Percentiles rank a stretch among this genome's conserved stretches.
Evolutionary conservation across 805 yeast genomes (phyloP).

Genomic region (Starmerella khaoyaiensis): DNA sequence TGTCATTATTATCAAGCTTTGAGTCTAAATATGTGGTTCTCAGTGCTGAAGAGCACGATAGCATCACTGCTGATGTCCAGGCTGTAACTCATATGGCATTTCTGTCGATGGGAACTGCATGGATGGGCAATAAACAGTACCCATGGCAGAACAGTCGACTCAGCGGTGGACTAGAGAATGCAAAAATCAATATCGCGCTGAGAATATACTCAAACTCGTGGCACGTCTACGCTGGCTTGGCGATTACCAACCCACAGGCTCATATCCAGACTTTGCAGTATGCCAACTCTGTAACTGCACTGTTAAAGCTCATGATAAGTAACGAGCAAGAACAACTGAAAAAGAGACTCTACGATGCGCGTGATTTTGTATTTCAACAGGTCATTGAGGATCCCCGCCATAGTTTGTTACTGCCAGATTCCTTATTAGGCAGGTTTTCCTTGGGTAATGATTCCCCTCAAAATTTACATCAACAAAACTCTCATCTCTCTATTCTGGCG

Average conservation of each 20-base stretch:
- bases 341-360: slow-evolving; percentile 51
- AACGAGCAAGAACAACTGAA: slow-evolving; percentile 46
- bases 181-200: slow-evolving; percentile 83
- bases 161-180: slow-evolving; percentile 92
- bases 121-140: slow-evolving; percentile 70
- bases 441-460: slow-evolving; percentile 50
- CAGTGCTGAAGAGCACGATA: slow-evolving; percentile 81
- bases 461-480: slow-evolving; percentile 49
- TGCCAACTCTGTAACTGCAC: slow-evolving; percentile 67
- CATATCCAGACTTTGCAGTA: slow-evolving; percentile 85
- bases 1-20: slow-evolving; percentile 53
- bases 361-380: slow-evolving; percentile 62
- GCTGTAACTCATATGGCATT: slow-evolving; percentile 98
- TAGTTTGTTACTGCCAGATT: slow-evolving; percentile 58
- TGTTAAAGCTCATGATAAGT: slow-evolving; percentile 72
- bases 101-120: slow-evolving; percentile 91
- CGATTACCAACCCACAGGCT: slow-evolving; percentile 90
- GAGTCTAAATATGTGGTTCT: slow-evolving; percentile 65
- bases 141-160: slow-evolving; percentile 82
- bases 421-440: slow-evolving; percentile 68
- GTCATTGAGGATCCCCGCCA: slow-evolving; percentile 37
- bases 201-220: slow-evolving; percentile 87
- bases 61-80: slow-evolving; percentile 94
- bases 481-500: slow-evolving; percentile 77
- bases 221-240: slow-evolving; percentile 97